Conservation (phyloP, 805 yeast genomes). For the Kuraishia molischiana region DNA sequence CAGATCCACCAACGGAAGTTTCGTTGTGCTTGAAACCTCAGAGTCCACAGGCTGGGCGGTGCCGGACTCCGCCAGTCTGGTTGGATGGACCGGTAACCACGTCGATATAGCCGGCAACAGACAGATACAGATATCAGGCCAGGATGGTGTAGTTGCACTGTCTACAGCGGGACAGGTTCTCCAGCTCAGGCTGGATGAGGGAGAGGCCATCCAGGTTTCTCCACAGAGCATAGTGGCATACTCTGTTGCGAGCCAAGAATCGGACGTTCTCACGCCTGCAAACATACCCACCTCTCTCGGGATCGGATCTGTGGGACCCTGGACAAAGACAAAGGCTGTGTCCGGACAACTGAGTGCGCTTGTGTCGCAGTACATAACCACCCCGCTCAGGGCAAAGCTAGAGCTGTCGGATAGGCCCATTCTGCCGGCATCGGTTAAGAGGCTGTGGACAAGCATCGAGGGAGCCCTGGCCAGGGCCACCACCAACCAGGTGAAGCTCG, state of each 20-base stretch:
- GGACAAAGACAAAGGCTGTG: not conserved
- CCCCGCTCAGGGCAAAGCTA: not conserved
- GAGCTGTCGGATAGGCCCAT: not conserved
- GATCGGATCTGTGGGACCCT: not conserved
- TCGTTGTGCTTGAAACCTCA: constrained; percentile 17
- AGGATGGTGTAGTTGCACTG: not conserved
- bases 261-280: no score
- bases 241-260: not conserved
- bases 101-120: not conserved
- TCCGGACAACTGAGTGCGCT: not conserved
- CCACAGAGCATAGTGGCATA: not conserved
- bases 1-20: constrained; percentile 22
- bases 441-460: not conserved
- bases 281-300: no score
- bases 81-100: constrained; percentile 38
- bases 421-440: not conserved
- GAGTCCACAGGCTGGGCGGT: constrained; percentile 25
- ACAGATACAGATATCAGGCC: not conserved
- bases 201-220: not conserved
- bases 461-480: not conserved
- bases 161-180: not conserved
- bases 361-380: not conserved
- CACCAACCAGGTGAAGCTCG: not conserved
- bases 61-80: constrained; percentile 21
- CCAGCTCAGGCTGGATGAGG: not conserved